Base-by-base conservation (phyloP, 2,329 filamentous ascomycete genomes). In the Plectosphaerella cucumerina region DNA sequence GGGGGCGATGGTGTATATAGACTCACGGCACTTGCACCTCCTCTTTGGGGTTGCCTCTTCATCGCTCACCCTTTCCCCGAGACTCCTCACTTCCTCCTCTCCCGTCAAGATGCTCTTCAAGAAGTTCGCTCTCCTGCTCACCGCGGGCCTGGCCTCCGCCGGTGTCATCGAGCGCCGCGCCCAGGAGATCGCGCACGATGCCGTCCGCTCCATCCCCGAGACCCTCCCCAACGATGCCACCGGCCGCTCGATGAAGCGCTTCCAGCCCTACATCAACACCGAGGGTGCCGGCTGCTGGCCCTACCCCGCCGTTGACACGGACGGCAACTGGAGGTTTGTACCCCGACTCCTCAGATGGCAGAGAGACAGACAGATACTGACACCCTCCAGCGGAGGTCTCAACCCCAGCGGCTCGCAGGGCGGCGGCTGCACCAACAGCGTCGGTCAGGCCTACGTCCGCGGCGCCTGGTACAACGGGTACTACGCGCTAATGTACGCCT, bases 401-500 rank as follows among this genome's bases (percentile, higher is more conserved):
- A 54, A 60, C 12, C 56, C 66, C 5, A 61, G 54, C 6, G 70
- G 70, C 12, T 51, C 50, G 18, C 54, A 60, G 1, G 45, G 45
- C 14, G 18, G 26, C 33, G 35, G 45, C 33, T 15, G 15, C 5
- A 22, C 35, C 14, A 10, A 15, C 10, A 26, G 20, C 18, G 23
- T 22, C 14, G 45, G 18, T 33, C 45, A 47, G 34, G 20, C 21
- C 20, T 47, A 47, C 20, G 66, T 63, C 20, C 63, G 70, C 12
- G 62, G 59, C 17, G 56, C 53, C 4, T 51, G 53, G 22, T 59
- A 65, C 52, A 61, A 63, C 14, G 61, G 55, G 42, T 56, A 60
- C 43, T 66, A 64, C 45, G 66, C 60, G 47, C 65, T 73, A 55
- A 70, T 74, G 69, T 73, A 72, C 57, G 60, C 67, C 5, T 73